Conservation (phyloP, 2,329 filamentous ascomycete genomes). For the Phialocephala sp. region DNA sequence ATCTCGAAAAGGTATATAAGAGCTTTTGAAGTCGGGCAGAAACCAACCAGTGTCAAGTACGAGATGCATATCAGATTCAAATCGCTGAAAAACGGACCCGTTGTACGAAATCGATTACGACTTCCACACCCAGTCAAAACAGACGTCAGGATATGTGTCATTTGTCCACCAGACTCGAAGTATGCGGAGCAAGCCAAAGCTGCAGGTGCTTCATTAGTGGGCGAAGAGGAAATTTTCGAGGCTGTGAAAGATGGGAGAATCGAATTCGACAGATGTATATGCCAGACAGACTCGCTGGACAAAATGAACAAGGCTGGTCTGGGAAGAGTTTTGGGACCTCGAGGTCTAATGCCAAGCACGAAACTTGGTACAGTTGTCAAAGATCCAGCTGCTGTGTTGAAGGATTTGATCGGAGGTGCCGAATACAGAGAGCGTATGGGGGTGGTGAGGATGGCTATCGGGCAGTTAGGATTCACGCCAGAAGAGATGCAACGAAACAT, state of each 20-base stretch:
- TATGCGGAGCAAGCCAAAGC: constrained; percentile 74
- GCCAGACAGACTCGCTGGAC: constrained; percentile 77
- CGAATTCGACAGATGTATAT: constrained; percentile 88
- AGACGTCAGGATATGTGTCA: constrained; percentile 86
- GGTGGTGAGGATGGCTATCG: constrained; percentile 87
- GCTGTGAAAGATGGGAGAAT: constrained; percentile 74
- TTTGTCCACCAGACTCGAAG: constrained; percentile 82
- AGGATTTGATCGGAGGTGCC: constrained; percentile 81
- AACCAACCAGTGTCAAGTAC: constrained; percentile 79
- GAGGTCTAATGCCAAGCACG: constrained; percentile 87
- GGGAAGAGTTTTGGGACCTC: constrained; percentile 83
- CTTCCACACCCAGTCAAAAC: constrained; percentile 91
- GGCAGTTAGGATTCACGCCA: constrained; percentile 87
- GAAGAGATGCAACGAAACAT: constrained; percentile 87
- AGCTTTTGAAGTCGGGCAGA: constrained; percentile 86
- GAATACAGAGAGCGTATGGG: constrained; percentile 87
- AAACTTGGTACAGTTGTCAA: constrained; percentile 90
- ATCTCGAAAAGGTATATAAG: constrained; percentile 74
- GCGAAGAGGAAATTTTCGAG: constrained; percentile 85
- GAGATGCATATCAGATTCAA: constrained; percentile 84
- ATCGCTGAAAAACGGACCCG: constrained; percentile 83
- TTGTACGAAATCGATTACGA: constrained; percentile 84
- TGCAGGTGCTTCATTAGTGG: constrained; percentile 82
- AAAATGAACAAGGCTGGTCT: constrained; percentile 83
- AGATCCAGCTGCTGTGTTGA: constrained; percentile 76